phyloP scores from a whole-genome alignment of 768 basidiomycete species.

The Favolaschia claudopus region DNA sequence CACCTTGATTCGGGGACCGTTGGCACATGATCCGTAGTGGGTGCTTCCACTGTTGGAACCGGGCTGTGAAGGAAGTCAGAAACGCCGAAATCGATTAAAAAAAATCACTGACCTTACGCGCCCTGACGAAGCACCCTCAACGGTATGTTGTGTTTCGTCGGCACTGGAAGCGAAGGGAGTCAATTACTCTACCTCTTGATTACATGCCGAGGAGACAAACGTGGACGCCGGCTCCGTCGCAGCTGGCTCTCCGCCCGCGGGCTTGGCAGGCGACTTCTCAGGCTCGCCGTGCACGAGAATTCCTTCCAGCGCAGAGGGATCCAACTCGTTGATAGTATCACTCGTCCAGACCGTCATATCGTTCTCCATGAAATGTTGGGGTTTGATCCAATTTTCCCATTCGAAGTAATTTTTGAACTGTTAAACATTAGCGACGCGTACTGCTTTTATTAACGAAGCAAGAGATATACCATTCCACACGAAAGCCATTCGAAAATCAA shows the following conservation, averaged over 20 bases:
- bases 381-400: neutral
- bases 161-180: no score
- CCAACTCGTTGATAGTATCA: neutral
- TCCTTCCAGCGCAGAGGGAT: neutral
- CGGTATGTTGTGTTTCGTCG: no score
- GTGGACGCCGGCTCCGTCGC: no score
- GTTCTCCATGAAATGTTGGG: constrained; percentile 4
- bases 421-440: no score
- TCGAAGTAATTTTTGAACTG: constrained; percentile 18
- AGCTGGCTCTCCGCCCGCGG: no score
- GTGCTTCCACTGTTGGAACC: neutral
- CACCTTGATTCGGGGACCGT: no score
- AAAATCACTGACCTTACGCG: no score
- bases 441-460: neutral
- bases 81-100: no score
- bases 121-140: no score
- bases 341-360: constrained; percentile 10
- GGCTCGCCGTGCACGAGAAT: constrained; percentile 2
- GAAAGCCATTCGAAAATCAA: constrained; percentile 11
- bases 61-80: neutral
- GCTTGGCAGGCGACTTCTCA: no score
- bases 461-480: constrained; percentile 5
- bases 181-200: no score
- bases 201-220: no score
- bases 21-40: neutral